phyloP scores from a whole-genome alignment of 176 grass and related monocot species.

The Oryza coarctata region DNA sequence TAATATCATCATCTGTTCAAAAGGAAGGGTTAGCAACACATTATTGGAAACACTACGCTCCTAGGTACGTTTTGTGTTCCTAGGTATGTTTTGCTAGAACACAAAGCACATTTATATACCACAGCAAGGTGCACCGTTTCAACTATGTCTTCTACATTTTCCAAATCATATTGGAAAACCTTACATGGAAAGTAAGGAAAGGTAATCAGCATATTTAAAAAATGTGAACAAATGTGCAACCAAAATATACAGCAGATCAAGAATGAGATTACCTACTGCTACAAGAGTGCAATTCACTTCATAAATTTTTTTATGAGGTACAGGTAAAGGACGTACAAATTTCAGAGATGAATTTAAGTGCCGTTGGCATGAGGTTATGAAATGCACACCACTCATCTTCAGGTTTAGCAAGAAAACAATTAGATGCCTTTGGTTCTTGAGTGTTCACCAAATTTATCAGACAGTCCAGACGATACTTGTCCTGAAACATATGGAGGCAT shows the following conservation, averaged over 20 bases:
- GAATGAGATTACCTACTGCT: constrained; percentile 9
- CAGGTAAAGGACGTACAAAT: constrained; percentile 63
- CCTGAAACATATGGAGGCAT: constrained; percentile 46
- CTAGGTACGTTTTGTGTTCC: neutral
- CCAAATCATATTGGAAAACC: constrained; percentile 1
- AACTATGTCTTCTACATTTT: constrained; percentile 5
- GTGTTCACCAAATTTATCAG: constrained; percentile 56
- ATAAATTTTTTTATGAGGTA: constrained; percentile 18
- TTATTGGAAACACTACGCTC: too few relatives aligned
- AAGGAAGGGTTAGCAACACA: constrained; percentile 30
- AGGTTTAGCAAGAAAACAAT: constrained; percentile 43
- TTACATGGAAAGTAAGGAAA: neutral
- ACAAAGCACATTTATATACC: constrained; percentile 9
- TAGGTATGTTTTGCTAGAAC: neutral
- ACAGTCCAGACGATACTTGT: constrained; percentile 62
- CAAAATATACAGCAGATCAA: neutral
- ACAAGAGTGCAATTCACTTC: neutral
- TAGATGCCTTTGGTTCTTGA: constrained; percentile 31
- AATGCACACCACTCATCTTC: constrained; percentile 89
- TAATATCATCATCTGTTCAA: constrained; percentile 76
- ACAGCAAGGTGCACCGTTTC: constrained; percentile 3
- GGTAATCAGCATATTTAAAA: neutral
- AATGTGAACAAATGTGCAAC: constrained; percentile 15
- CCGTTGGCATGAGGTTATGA: constrained; percentile 69
- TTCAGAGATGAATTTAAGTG: constrained; percentile 77